Percentiles rank a stretch among this genome's conserved stretches.
Evolutionary conservation across 495 filamentous ascomycete species (phyloP).

Genomic region (Tuber borchii): DNA sequence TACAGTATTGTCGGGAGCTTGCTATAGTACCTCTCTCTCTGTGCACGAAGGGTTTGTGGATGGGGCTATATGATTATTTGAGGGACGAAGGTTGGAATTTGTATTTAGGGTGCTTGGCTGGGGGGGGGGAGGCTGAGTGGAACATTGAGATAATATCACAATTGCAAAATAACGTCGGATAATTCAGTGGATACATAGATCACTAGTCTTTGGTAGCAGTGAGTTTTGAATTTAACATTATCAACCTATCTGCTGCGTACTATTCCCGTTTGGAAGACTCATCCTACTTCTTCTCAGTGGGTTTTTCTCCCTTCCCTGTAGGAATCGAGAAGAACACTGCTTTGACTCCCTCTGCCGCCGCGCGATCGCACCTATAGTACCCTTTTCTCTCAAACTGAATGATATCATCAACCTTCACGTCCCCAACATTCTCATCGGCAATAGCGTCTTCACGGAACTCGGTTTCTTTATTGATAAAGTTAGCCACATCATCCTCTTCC

Average conservation of each 20-base stretch:
- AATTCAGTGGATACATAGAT: neutral
- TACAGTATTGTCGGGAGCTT: neutral
- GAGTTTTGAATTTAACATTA: neutral
- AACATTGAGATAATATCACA: neutral
- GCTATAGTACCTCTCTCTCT: neutral
- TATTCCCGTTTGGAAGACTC: neutral
- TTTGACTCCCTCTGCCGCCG: slow-evolving; percentile 50
- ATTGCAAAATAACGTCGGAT: neutral
- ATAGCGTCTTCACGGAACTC: slow-evolving; percentile 67
- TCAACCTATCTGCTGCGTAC: neutral
- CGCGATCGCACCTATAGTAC: slow-evolving; percentile 73
- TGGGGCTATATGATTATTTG: neutral
- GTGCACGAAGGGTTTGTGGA: neutral
- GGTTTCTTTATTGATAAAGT: slow-evolving; percentile 69
- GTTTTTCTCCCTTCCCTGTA: slow-evolving; percentile 55
- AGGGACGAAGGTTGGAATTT: neutral
- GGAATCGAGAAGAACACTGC: slow-evolving; percentile 76
- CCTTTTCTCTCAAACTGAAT: slow-evolving; percentile 93
- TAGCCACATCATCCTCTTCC: slow-evolving; percentile 72
- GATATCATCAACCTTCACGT: slow-evolving; percentile 72
- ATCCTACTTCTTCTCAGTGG: slow-evolving; percentile 12
- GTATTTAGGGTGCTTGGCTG: neutral
- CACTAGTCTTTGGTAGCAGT: neutral
- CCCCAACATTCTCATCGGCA: slow-evolving; percentile 72
- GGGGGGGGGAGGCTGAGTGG: neutral